Conservation (phyloP, 106 monocot genomes). For the Narthecium ossifragum region DNA sequence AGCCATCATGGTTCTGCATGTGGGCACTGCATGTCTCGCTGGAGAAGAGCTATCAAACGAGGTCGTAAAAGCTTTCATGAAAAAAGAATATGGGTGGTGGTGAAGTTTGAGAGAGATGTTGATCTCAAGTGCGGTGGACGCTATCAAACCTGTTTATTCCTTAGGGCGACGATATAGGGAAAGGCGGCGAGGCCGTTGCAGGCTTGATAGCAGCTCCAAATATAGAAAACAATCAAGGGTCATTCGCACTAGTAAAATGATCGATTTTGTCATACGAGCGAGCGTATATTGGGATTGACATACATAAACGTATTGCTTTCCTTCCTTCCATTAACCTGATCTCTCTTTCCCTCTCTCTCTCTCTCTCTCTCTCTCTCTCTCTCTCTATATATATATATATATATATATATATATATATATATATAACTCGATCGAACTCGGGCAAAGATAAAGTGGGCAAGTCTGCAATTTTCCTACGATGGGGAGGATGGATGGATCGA, state of each 20-base stretch:
- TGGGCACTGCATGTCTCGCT: neutral
- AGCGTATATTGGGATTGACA: neutral
- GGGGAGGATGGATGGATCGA: neutral
- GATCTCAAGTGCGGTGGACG: neutral
- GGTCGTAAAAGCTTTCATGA: neutral
- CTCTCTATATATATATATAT: no score
- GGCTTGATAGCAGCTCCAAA: neutral
- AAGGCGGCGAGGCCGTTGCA: constrained; percentile 3
- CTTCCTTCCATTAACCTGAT: no score
- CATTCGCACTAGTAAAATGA: constrained; percentile 1
- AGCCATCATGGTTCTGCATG: neutral
- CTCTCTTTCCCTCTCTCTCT: no score
- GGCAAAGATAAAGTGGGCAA: neutral
- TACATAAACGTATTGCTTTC: no score
- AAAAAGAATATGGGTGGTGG: neutral
- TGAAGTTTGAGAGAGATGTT: no score
- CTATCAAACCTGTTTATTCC: no score
- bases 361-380: no score
- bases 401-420: neutral
- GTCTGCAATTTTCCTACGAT: neutral
- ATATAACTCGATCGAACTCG: neutral
- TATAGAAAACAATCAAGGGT: constrained; percentile 1
- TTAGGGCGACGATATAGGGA: neutral
- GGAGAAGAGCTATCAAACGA: neutral
- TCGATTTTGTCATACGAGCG: no score